These are phyloP conservation scores for Yamadazyma ubonensis DNA, from an alignment of 805 yeast genomes.

Conservation along the genomic window DNA sequence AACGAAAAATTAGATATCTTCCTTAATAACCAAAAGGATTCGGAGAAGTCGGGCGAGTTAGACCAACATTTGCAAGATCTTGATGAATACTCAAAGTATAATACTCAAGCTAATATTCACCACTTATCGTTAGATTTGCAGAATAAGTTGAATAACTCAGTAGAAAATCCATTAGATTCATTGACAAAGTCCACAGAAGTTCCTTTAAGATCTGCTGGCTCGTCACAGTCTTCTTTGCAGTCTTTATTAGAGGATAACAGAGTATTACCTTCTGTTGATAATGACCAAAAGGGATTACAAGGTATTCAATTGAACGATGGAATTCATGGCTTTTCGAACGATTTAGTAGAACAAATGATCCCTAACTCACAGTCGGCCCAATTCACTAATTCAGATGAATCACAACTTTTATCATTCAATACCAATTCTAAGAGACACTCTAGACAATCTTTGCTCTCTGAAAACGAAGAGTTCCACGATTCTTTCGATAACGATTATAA, in stretches of 20 bases:
- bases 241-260: slow-evolving; percentile 32
- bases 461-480: slow-evolving; percentile 22
- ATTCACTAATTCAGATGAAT: slow-evolving; percentile 12
- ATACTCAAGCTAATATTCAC: slow-evolving; percentile 35
- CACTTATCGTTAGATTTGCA: slow-evolving; percentile 31
- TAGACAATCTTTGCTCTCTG: slow-evolving; percentile 9
- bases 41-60: slow-evolving; percentile 20
- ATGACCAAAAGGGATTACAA: slow-evolving; percentile 16
- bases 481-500: slow-evolving; percentile 36
- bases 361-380: slow-evolving; percentile 18
- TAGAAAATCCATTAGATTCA: slow-evolving; percentile 35
- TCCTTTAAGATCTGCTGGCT: slow-evolving; percentile 30
- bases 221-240: slow-evolving; percentile 42
- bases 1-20: slow-evolving; percentile 48
- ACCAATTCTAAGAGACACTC: slow-evolving; percentile 11
- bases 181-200: slow-evolving; percentile 26
- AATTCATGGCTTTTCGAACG: slow-evolving; percentile 42
- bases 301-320: slow-evolving; percentile 43
- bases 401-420: slow-evolving; percentile 13
- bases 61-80: slow-evolving; percentile 37
- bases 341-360: slow-evolving; percentile 32
- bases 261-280: slow-evolving; percentile 19
- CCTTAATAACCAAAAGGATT: slow-evolving; percentile 19
- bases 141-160: slow-evolving; percentile 14
- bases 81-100: slow-evolving; percentile 22